Evolutionary conservation across 164 flowering plant genomes (phyloP).

Genomic region (Magnolia changhungtana): DNA sequence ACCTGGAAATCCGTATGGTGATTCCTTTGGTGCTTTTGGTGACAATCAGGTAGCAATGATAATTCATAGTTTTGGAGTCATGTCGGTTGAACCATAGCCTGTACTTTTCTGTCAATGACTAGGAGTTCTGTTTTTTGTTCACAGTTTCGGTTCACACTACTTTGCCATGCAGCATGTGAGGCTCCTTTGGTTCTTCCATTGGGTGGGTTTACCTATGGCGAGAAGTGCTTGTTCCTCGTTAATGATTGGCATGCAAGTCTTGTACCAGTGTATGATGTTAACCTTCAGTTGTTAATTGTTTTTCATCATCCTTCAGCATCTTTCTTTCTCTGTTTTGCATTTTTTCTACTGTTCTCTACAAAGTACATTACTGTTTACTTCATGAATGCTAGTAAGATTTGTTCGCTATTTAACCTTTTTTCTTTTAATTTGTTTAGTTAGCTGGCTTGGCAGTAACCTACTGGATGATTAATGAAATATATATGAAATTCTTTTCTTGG

Average conservation of each 20-base stretch:
- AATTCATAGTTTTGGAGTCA: not conserved
- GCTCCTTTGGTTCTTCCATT: constrained; percentile 91
- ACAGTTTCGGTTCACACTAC: constrained; percentile 90
- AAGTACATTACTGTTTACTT: not conserved
- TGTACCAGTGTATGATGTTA: constrained; percentile 73
- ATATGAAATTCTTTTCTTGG: no score
- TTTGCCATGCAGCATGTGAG: constrained; percentile 97
- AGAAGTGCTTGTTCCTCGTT: constrained; percentile 82
- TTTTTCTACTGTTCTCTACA: not conserved
- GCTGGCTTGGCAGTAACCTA: no score
- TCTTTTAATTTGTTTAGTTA: no score
- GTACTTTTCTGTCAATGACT: not conserved
- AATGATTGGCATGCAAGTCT: constrained; percentile 99
- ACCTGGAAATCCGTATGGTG: constrained; percentile 95
- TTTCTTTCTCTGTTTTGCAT: not conserved
- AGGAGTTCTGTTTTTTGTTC: constrained; percentile 10
- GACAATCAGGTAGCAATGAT: constrained; percentile 77
- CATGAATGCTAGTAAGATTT: no score
- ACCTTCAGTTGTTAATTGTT: not conserved
- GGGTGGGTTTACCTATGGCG: constrained; percentile 89
- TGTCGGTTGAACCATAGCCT: not conserved
- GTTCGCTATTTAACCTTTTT: no score
- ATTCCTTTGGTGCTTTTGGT: constrained; percentile 75
- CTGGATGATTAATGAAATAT: no score
- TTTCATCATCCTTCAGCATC: constrained; percentile 1